Base-by-base conservation (phyloP, 2,329 filamentous ascomycete genomes). In the Sarocladium kiliense region DNA sequence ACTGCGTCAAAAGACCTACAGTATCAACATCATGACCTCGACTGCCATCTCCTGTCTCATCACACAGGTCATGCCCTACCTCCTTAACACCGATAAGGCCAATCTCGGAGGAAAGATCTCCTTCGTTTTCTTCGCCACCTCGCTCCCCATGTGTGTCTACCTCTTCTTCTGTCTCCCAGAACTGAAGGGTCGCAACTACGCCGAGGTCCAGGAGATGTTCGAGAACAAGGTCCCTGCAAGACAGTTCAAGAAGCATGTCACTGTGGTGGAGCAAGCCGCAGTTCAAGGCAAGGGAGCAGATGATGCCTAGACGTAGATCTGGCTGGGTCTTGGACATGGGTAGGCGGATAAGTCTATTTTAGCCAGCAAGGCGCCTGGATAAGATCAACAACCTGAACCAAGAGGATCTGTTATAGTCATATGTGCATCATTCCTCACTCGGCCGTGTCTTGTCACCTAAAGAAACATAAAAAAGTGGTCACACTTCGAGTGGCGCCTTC, bases 81-180 rank as follows among this genome's bases (percentile, higher is more conserved):
- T 69, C 14, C 61, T 69, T 6, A 39, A 39, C 18, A 16, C 36
- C 12, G 36, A 19, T 16, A 9, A 39, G 12, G 64, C 66, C 21
- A 67, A 69, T 47, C 60, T 68, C 27, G 66, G 66, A 7, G 65
- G 64, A 34, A 68, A 68, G 55, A 63, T 70, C 19, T 63, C 61
- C 50, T 69, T 70, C 56, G 58, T 69, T 41, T 67, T 65, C 60
- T 67, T 65, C 41, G 67, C 57, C 26, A 55, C 59, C 10, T 67
- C 67, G 25, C 49, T 64, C 32, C 65, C 64, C 19, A 64, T 66
- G 45, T 65, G 64, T 30, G 50, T 65, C 19, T 72, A 66, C 58
- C 37, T 73, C 11, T 65, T 64, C 61, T 66, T 67, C 53, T 68
- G 59, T 49, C 63, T 72, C 66, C 76, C 76, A 5, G 66, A 69